phyloP scores from a whole-genome alignment of 495 filamentous ascomycete species.

The Collariella sp. region DNA sequence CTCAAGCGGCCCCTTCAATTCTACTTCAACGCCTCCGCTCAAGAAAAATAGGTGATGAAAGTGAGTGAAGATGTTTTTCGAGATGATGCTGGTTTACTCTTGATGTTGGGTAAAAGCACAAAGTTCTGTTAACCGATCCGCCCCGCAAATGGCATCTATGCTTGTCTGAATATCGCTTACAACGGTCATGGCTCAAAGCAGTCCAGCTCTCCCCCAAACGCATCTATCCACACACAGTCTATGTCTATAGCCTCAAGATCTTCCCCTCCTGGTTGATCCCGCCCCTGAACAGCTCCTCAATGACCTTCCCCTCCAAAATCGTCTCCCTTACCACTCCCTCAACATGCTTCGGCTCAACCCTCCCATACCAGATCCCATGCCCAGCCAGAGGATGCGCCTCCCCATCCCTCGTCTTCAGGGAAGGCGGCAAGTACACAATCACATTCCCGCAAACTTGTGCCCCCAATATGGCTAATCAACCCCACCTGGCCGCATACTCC shows the following conservation, averaged over 20 bases:
- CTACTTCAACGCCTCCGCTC: background rate
- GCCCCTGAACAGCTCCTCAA: conserved; percentile 67
- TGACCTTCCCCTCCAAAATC: conserved; percentile 59
- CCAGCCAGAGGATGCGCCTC: conserved; percentile 57
- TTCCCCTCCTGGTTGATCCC: conserved; percentile 43
- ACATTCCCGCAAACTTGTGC: conserved; percentile 90
- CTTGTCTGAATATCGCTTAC: background rate
- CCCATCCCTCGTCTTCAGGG: conserved; percentile 27
- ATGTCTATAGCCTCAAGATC: conserved; percentile 33
- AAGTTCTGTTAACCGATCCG: background rate
- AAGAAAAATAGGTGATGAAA: background rate
- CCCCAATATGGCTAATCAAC: conserved; percentile 85
- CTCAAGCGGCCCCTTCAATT: background rate
- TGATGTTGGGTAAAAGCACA: background rate
- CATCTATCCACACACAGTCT: background rate
- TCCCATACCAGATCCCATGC: conserved; percentile 86
- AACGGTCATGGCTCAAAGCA: background rate
- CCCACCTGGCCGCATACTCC: conserved; percentile 49
- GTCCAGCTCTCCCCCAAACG: background rate
- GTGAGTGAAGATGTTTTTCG: background rate
- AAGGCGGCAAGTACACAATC: conserved; percentile 75
- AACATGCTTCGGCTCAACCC: conserved; percentile 78
- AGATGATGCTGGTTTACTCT: background rate
- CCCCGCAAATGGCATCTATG: conserved; percentile 8
- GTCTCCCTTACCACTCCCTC: conserved; percentile 81